Conservation (phyloP, 306 rosid genomes). For the Castanea sativa region DNA sequence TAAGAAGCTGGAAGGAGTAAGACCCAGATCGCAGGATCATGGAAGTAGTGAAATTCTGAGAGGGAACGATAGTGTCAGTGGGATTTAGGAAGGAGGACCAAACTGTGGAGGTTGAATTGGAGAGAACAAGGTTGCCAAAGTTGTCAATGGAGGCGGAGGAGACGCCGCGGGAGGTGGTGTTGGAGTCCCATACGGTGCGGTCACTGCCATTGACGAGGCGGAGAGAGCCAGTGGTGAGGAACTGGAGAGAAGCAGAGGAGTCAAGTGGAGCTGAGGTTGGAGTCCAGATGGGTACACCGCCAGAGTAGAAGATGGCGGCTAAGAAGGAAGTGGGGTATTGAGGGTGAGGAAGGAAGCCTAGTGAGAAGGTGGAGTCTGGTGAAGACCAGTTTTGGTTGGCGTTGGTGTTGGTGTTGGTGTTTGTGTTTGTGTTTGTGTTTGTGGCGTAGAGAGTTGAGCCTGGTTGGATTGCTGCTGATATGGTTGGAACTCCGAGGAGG, state of each 20-base stretch:
- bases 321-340: conserved; percentile 33
- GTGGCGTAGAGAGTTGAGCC: conserved; percentile 59
- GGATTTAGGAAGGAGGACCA: conserved; percentile 75
- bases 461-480: conserved; percentile 17
- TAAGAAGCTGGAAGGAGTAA: conserved; percentile 41
- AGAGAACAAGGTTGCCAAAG: conserved; percentile 48
- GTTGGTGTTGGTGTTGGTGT: not conserved
- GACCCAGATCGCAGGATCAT: conserved; percentile 47
- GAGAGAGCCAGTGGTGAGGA: conserved; percentile 51
- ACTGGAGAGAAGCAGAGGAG: conserved; percentile 45
- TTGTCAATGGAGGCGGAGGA: conserved; percentile 46
- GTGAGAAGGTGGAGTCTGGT: conserved; percentile 29
- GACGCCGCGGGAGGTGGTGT: conserved; percentile 50
- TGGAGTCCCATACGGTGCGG: conserved; percentile 51
- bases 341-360: conserved; percentile 25
- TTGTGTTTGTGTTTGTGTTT: conserved; percentile 6
- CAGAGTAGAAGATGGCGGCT: conserved; percentile 52
- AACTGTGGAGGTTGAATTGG: conserved; percentile 24
- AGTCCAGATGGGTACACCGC: conserved; percentile 63
- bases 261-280: conserved; percentile 45
- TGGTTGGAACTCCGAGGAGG: not conserved
- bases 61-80: conserved; percentile 55
- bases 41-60: conserved; percentile 47
- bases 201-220: conserved; percentile 60
- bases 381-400: conserved; percentile 48